Conservation (phyloP, 176 grass and related monocot genomes). For the Hordeum vulgare region MorexV3_pseudomolecules_assembly NC_058523.1:477009875-477010374, state of each 20-base stretch:
- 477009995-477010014: neutral
- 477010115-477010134: too few species aligned
- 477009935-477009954: slow-evolving; percentile 14
- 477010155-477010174: too few species aligned
- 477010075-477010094: too few species aligned
- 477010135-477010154: too few species aligned
- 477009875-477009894: slow-evolving; percentile 3
- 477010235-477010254: too few species aligned
- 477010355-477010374: slow-evolving; percentile 1
- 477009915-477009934: slow-evolving; percentile 20
- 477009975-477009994: neutral
- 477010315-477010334: neutral
- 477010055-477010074: neutral
- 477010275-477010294: neutral
- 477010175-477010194: too few species aligned
- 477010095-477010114: too few species aligned
- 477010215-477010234: too few species aligned
- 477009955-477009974: neutral
- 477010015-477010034: neutral
- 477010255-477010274: neutral
- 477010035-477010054: neutral
- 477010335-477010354: neutral
- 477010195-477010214: too few species aligned
- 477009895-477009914: slow-evolving; percentile 18
- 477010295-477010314: neutral